Base-by-base conservation (phyloP, 2,329 filamentous ascomycete genomes). In the Lachnellula cervina region DNA sequence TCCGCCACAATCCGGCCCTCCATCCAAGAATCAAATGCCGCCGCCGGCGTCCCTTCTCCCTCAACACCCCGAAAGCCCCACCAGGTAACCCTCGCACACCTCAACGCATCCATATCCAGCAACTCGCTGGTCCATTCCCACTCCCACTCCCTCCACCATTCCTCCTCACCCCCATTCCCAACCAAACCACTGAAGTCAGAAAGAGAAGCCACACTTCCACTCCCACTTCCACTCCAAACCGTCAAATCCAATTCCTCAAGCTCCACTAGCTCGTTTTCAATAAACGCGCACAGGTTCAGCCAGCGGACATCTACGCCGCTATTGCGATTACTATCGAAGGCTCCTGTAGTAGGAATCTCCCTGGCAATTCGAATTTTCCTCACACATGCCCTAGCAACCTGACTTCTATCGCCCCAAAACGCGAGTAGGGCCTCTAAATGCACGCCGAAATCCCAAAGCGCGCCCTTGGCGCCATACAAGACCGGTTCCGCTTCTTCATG, bases 1-100 rank as follows among this genome's bases (percentile, higher is more conserved):
- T 66, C 64, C 25, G 53, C 59, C 5, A 62, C 59, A 64, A 68
- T 68, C 50, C 61, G 43, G 14, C 50, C 58, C 11, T 53, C 64
- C 42, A 66, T 40, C 58, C 62, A 67, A 37, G 34, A 46, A 49
- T 65, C 58, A 46, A 63, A 63, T 1, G 44, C 49, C 14, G n/a
- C 13, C 16, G 21, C 46, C 28, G 17, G 34, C 43, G 21, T 44
- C 28, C 46, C 46, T 40, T 52, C 34, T 16, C 43, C 49, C 8
- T 21, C 40, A 13, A 42, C 21, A 47, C 34, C 38, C 2, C 37
- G 16, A 51, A 64, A 64, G 7, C 56, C 58, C 65, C 66, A 68
- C 50, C 57, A 65, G 2, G 62, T 67, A 17, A 68, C 49, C 23
- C 43, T 64, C 1, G 61, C 51, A 14, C 54, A 35, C 28, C 52